phyloP scores from a whole-genome alignment of 257 asterid species.

The Marsdenia floribunda region DNA sequence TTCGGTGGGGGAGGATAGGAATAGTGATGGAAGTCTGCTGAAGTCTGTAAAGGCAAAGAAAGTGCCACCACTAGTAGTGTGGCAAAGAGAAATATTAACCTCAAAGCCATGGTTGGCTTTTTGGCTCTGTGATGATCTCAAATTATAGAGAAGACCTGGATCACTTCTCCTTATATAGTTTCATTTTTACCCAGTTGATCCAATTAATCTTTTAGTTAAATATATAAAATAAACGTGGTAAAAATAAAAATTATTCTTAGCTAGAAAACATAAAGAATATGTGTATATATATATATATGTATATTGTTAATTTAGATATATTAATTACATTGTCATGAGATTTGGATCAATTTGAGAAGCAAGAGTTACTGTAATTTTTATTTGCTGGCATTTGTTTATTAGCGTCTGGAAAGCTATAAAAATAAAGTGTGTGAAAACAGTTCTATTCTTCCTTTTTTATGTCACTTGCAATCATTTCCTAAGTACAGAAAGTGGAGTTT shows the following conservation, averaged over 20 bases:
- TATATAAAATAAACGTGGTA: neutral
- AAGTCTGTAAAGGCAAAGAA: neutral
- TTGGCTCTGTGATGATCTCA: neutral
- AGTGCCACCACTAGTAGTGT: slow-evolving; percentile 1
- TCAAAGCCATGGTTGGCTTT: neutral
- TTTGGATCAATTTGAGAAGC: neutral
- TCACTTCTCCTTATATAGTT: neutral
- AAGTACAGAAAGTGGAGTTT: neutral
- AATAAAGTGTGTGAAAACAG: neutral
- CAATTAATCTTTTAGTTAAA: neutral
- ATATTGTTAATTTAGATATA: too few species aligned
- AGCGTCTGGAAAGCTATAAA: neutral
- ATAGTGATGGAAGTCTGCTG: neutral
- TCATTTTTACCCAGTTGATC: neutral
- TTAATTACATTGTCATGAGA: neutral
- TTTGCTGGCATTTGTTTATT: neutral
- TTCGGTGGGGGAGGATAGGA: neutral
- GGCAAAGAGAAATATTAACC: neutral
- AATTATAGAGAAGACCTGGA: neutral
- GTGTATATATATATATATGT: too few species aligned
- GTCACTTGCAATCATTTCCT: neutral
- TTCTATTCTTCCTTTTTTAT: too few species aligned
- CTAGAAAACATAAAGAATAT: too few species aligned
- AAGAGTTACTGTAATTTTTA: neutral
- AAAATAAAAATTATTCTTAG: neutral